Evolutionary conservation across 2,329 filamentous ascomycete genomes (phyloP).

Genomic region (Aspergillus flavus): DNA sequence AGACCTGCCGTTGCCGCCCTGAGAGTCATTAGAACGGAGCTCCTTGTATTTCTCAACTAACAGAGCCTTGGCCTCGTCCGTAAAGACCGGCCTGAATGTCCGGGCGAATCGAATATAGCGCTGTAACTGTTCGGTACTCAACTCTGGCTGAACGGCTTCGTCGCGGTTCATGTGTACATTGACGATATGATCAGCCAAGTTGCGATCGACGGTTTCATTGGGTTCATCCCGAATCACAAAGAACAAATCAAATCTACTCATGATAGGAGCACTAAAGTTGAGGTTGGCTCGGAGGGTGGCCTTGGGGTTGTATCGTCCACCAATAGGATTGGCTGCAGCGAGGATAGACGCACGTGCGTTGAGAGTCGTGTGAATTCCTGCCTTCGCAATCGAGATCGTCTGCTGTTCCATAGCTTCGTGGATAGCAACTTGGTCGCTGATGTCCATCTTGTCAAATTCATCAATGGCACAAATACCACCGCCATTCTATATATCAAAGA

Average conservation of each 20-base stretch:
- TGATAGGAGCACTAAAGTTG: slow-evolving; percentile 98
- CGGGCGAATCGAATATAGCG: slow-evolving; percentile 95
- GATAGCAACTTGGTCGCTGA: slow-evolving; percentile 94
- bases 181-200: slow-evolving; percentile 93
- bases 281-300: slow-evolving; percentile 90
- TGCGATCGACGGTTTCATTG: slow-evolving; percentile 86
- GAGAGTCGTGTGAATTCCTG: slow-evolving; percentile 94
- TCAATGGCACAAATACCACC: slow-evolving; percentile 98
- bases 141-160: slow-evolving; percentile 86
- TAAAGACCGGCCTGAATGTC: slow-evolving; percentile 93
- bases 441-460: slow-evolving; percentile 99
- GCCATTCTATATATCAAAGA: slow-evolving; percentile 52
- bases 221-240: slow-evolving; percentile 97
- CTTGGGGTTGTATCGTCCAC: slow-evolving; percentile 93
- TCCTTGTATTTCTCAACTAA: slow-evolving; percentile 96
- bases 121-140: slow-evolving; percentile 94
- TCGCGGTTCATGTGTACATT: slow-evolving; percentile 90
- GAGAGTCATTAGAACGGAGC: slow-evolving; percentile 86
- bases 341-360: slow-evolving; percentile 95
- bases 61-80: slow-evolving; percentile 78
- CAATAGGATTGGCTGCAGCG: slow-evolving; percentile 93
- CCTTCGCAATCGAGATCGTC: slow-evolving; percentile 98
- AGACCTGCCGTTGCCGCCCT: slow-evolving; percentile 90
- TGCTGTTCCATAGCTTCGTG: slow-evolving; percentile 99
- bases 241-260: slow-evolving; percentile 99